Evolutionary conservation across 1,284 basidiomycete species (phyloP), one percentile per base, ranked within the genome.

Genomic region (Porodaedalea pini): DNA sequence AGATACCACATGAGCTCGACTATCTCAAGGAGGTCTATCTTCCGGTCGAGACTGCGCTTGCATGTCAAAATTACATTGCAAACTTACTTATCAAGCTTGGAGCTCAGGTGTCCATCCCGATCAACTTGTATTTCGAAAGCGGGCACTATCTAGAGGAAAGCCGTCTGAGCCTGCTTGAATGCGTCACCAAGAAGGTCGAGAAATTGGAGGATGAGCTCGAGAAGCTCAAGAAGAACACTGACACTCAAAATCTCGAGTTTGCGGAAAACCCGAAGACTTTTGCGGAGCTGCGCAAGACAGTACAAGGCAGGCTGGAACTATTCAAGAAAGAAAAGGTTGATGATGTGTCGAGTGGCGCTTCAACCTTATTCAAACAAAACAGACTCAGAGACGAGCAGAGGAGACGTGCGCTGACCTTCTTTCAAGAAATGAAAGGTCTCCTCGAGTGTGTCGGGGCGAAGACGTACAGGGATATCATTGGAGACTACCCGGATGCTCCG

Each of bases 41-140:
- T 31, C 78, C 80, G 1, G 51, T 79, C 0, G 81, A 82, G 62
- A 67, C 68, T 7, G 76, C 80, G 1, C 50, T 81, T 17, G 48
- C 54, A 0, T 59, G 57, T 1, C 67, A 71, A 58, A 76, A 78
- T 62, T 74, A 80, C 32, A 60, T 78, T 3, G 62, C 74, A 2
- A 69, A 74, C 19, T 69, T 81, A 3, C 70, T 83, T 6, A 60
- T 77, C 7, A 67, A 73, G 8, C 64, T 79, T 4, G 79, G 77
- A 11, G 76, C 75, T 1, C 68, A 75, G 0, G 60, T 74, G 58
- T 75, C 79, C 54, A 44, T 73, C 13, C 69, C 66, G 7, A 63
- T 71, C 19, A 69, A 66, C 47, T 29, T 58, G 11, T 61, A 67
- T 4, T 44, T 66, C 11, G 37, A 5, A 36, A 51, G 6, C 67